phyloP scores from a whole-genome alignment of 345 rosid species.

The Sisymbrium altissimum region DNA sequence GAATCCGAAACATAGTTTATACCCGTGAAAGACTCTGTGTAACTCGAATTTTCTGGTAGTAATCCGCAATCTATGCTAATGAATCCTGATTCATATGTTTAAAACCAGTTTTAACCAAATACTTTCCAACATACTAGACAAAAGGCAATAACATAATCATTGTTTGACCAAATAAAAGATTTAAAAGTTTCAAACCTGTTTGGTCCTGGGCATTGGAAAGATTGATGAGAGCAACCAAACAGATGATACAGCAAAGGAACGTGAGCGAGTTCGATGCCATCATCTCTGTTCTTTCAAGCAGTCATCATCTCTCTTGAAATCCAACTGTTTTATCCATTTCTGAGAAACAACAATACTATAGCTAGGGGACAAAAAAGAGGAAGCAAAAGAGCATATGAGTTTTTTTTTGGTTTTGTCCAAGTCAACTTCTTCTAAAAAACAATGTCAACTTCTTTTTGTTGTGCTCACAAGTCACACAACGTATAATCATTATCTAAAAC shows the following conservation, averaged over 20 bases:
- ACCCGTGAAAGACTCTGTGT: conserved; percentile 30
- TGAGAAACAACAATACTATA: background rate
- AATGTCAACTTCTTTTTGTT: conserved; percentile 31
- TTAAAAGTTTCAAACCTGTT: conserved; percentile 24
- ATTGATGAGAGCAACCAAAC: conserved; percentile 9
- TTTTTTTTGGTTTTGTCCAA: background rate
- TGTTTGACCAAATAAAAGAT: conserved; percentile 8
- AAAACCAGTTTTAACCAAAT: background rate
- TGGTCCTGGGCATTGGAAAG: conserved; percentile 33
- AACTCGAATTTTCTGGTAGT: conserved; percentile 30
- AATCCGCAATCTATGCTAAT: conserved; percentile 49
- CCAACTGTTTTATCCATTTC: conserved; percentile 25
- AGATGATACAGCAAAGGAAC: conserved; percentile 1
- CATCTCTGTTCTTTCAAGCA: conserved; percentile 7
- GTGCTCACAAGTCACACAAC: conserved; percentile 25
- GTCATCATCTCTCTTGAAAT: conserved; percentile 2
- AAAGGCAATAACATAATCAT: background rate
- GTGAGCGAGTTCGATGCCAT: background rate
- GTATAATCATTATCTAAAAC: conserved; percentile 23
- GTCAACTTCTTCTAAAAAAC: conserved; percentile 20
- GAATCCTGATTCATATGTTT: conserved; percentile 35
- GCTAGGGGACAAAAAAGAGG: background rate
- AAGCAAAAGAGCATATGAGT: background rate
- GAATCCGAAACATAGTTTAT: conserved; percentile 39
- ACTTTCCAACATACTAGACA: background rate